Evolutionary conservation across 345 rosid species (phyloP), one percentile per base, ranked within the genome.

Genomic region (Murraya paniculata): DNA sequence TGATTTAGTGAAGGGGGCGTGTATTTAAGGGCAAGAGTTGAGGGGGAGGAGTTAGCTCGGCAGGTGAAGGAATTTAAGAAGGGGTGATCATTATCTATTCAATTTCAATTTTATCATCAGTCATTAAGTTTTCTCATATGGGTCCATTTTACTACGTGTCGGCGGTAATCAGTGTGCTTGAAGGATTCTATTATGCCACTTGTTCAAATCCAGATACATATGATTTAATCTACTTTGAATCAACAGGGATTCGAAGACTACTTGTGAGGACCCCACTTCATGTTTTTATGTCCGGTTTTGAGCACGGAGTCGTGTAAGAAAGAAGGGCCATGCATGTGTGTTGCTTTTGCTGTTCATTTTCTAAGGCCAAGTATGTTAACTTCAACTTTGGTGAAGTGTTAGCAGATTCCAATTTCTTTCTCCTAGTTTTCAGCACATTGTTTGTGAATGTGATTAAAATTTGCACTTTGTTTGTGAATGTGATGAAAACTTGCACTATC

Each of bases 51-150:
- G 45, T 71, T 31, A 55, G 59, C 1, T 30, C 0, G 61, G 62
- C 78, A 50, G 78, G 71, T 75, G 71, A 50, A 39, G 22, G 71
- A 30, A 75, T 21, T 75, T 28, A 74, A 74, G 77, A 27, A 0
- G 69, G 22, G 50, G 4, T 7, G 48, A 64, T 28, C 28, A 28
- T 11, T 7, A 38, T 24, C 36, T 39, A 5, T 38, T 4, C 11
- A 60, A 31, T 11, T 39, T 39, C 3, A 41, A 2, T 41, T 45
- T 45, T 10, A 45, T 45, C 50, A 13, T 13, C 57, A 53, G 57
- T 6, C 22, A 18, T 18, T 18, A 53, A 53, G 57, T 18, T 18
- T 53, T 53, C 14, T 28, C 13, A 9, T 27, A 27, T 5, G 41
- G 6, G 25, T 33, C 69, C 69, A 65, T 33, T 58, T 33, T 61